Conservation (phyloP, 2,329 filamentous ascomycete species). For the Chalara sp. region DNA sequence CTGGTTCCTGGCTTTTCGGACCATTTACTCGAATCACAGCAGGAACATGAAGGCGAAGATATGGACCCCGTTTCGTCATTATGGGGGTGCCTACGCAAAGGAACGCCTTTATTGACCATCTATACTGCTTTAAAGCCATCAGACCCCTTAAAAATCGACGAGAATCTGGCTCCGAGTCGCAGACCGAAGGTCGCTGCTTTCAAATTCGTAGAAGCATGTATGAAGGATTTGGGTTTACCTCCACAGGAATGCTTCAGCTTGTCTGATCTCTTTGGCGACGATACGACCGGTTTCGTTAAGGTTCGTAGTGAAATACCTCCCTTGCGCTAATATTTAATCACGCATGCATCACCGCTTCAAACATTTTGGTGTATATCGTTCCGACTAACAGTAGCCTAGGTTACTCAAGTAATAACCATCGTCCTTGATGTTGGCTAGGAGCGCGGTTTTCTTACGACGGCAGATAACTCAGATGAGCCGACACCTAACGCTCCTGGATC, state of each 20-base stretch:
- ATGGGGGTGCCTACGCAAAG: conserved; percentile 80
- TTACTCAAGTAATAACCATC: conserved; percentile 85
- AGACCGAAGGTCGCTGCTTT: conserved; percentile 82
- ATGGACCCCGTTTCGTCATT: conserved; percentile 83
- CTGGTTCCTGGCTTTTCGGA: conserved; percentile 78
- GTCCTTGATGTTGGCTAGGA: conserved; percentile 82
- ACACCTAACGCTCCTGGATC: conserved; percentile 45
- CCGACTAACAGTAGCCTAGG: conserved; percentile 36
- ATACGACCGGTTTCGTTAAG: conserved; percentile 97
- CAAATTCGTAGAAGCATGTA: conserved; percentile 85
- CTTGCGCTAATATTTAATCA: neutral
- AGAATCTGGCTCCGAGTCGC: conserved; percentile 60
- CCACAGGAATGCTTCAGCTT: conserved; percentile 85
- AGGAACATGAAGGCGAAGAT: conserved; percentile 56
- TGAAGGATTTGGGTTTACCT: conserved; percentile 70
- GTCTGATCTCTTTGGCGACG: conserved; percentile 83
- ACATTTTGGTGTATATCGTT: too few species aligned
- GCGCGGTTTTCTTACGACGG: conserved; percentile 63
- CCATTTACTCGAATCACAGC: conserved; percentile 65
- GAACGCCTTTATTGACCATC: conserved; percentile 77
- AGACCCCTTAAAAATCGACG: conserved; percentile 61
- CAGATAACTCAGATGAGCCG: conserved; percentile 43
- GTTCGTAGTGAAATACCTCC: conserved; percentile 35
- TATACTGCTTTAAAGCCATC: conserved; percentile 79
- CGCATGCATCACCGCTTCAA: neutral